These are phyloP conservation scores for Platanthera guangdongensis DNA, from an alignment of 106 monocot genomes.

Conservation along the genomic window DNA sequence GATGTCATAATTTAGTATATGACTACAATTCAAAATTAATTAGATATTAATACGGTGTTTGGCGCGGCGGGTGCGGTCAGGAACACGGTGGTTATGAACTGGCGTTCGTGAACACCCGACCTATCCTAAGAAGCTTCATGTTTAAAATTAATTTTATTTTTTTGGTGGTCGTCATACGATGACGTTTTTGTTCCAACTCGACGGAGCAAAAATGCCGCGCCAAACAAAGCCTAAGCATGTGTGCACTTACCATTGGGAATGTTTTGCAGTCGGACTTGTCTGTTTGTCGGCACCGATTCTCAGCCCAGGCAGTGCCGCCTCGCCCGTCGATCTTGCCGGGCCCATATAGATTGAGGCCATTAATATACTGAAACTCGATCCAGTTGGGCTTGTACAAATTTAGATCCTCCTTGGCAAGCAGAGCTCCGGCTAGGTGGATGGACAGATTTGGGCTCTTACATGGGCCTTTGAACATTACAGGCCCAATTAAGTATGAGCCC, in stretches of 20 bases:
- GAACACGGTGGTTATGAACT: too few relatives aligned
- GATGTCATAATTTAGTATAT: too few relatives aligned
- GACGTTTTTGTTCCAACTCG: too few relatives aligned
- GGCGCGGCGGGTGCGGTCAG: too few relatives aligned
- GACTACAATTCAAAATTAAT: too few relatives aligned
- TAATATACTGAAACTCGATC: conserved; percentile 31
- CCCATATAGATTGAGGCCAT: conserved; percentile 24
- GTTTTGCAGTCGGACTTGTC: conserved; percentile 19
- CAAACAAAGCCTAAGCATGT: too few relatives aligned
- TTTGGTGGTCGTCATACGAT: too few relatives aligned
- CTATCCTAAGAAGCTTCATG: too few relatives aligned
- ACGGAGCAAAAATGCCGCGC: too few relatives aligned
- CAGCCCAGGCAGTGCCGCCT: conserved; percentile 25
- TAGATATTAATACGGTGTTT: too few relatives aligned
- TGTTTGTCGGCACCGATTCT: conserved; percentile 17
- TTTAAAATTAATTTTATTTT: too few relatives aligned
- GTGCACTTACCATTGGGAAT: conserved; percentile 27
- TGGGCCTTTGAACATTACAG: conserved; percentile 28
- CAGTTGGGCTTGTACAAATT: conserved; percentile 18
- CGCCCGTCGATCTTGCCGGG: conserved; percentile 41
- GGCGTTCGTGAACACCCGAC: too few relatives aligned
- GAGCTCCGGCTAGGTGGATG: conserved; percentile 25
- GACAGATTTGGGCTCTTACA: conserved; percentile 22
- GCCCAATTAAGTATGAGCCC: conserved; percentile 29
- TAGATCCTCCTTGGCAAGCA: conserved; percentile 22